Conservation (phyloP, 345 rosid species). For the Moringa oleifera region DNA sequence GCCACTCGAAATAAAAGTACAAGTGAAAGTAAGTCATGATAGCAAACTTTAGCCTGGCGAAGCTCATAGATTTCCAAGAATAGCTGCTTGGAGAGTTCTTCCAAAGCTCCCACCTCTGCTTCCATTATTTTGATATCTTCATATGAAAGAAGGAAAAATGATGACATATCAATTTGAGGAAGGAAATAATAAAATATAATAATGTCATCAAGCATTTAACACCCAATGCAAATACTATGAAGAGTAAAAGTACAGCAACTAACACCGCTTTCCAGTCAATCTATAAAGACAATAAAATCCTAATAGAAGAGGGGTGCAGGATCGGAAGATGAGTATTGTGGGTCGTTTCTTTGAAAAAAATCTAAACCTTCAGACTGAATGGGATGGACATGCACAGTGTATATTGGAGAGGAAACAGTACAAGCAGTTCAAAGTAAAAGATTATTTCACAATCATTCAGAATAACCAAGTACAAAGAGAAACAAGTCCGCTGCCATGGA, state of each 20-base stretch:
- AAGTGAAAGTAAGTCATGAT: conserved; percentile 19
- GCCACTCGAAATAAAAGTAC: background rate
- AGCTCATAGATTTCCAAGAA: conserved; percentile 98
- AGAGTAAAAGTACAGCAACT: background rate
- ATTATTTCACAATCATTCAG: too few species aligned
- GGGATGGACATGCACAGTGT: too few species aligned
- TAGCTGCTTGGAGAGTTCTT: conserved; percentile 94
- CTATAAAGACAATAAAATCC: background rate
- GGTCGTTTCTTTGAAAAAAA: too few species aligned
- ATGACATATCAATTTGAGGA: background rate
- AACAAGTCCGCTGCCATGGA: too few species aligned
- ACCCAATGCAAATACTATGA: background rate
- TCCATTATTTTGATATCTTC: conserved; percentile 82
- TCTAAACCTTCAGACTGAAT: too few species aligned
- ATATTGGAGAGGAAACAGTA: too few species aligned
- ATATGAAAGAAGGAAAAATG: conserved; percentile 10
- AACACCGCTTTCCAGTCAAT: background rate
- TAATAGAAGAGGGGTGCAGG: too few species aligned
- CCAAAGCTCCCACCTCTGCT: conserved; percentile 89
- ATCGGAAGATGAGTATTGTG: too few species aligned
- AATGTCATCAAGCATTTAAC: background rate
- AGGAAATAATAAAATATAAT: background rate
- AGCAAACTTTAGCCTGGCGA: conserved; percentile 87
- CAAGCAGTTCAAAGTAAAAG: too few species aligned
- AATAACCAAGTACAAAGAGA: too few species aligned